Evolutionary conservation across 1,284 basidiomycete species (phyloP), one percentile per base, ranked within the genome.

Genomic region (Cystobasidium slooffiae): DNA sequence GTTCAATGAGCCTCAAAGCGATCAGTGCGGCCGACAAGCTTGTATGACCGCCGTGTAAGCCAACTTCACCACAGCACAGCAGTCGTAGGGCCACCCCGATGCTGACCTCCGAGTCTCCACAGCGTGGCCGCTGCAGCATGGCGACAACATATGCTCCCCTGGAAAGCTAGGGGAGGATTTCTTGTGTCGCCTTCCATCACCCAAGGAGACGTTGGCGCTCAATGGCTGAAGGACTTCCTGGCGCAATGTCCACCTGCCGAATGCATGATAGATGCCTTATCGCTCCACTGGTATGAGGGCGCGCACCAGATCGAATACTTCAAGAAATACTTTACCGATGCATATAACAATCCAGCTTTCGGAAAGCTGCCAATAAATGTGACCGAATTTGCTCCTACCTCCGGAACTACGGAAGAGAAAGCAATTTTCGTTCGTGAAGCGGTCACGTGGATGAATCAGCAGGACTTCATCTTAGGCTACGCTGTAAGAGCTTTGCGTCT

Each of bases 251-350:
- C 66, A 37, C 41, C 37, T 22, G 24, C 39, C 4, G 55, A 56
- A 7, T 68, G 66, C 43, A 44, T 44, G 20, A 47, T 56, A 14
- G 52, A 44, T 49, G 66, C 66, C 5, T 1, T 68, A 7, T 58
- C 66, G 5, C 37, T 68, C 22, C 66, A 68, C 39, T 59, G 66
- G 65, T 68, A 68, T n/a, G 51, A 68, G 46, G 37, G 52, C 18
- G 31, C 18, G 18, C 39, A 58, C 46, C 52, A 44, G 44, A 68
- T 68, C 14, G 52, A 56, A 16, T 68, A 58, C 66, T 68, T 68
- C 53, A 68, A 68, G 39, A 16, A 56, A 7, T 68, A 68, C 24
- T 9, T 68, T 10, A 20, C 49, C 14, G 49, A 66, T 31, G 64
- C 64, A 6, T 41, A 51, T 47, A 53, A 51, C 4, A 66, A 66